Conservation (phyloP, 2,329 filamentous ascomycete genomes). For the Colletotrichum ledebouriae region DNA sequence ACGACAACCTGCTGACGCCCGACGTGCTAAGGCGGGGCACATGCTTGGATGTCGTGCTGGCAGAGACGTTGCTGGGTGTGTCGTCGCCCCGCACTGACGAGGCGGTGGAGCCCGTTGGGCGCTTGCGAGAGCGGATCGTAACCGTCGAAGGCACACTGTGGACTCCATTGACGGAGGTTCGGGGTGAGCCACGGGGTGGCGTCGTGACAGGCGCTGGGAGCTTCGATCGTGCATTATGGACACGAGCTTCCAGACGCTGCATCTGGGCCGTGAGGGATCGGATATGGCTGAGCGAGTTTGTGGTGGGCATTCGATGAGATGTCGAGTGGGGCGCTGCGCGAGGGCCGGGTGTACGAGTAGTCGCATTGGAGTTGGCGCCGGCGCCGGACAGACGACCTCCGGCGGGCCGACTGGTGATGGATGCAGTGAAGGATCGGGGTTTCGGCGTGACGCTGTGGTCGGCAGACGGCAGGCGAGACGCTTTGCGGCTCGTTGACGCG, state of each 20-base stretch:
- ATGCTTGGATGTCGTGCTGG: slow-evolving; percentile 62
- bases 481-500: slow-evolving; percentile 67
- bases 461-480: slow-evolving; percentile 42
- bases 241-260: slow-evolving; percentile 94
- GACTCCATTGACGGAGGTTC: slow-evolving; percentile 59
- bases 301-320: slow-evolving; percentile 66
- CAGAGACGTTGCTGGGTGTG: slow-evolving; percentile 46
- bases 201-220: slow-evolving; percentile 85
- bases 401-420: slow-evolving; percentile 53
- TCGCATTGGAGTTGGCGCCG: slow-evolving; percentile 59
- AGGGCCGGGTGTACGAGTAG: slow-evolving; percentile 67
- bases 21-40: slow-evolving; percentile 72
- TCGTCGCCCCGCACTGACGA: slow-evolving; percentile 66
- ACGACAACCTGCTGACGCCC: slow-evolving; percentile 73
- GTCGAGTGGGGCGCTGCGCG: slow-evolving; percentile 61
- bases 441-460: slow-evolving; percentile 64
- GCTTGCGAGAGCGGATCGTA: slow-evolving; percentile 78
- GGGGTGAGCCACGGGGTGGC: slow-evolving; percentile 85
- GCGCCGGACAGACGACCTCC: slow-evolving; percentile 57
- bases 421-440: slow-evolving; percentile 56
- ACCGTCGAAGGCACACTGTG: slow-evolving; percentile 67
- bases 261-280: slow-evolving; percentile 95
- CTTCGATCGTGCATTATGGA: slow-evolving; percentile 92
- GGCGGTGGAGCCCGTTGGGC: slow-evolving; percentile 69
- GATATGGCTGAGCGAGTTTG: slow-evolving; percentile 88